A percentile compares a stretch with the other conserved stretches of the same genome.
These are phyloP conservation scores for Phlebiopsis flavidoalba DNA, from an alignment of 768 basidiomycete species.

Conservation along the genomic window DNA sequence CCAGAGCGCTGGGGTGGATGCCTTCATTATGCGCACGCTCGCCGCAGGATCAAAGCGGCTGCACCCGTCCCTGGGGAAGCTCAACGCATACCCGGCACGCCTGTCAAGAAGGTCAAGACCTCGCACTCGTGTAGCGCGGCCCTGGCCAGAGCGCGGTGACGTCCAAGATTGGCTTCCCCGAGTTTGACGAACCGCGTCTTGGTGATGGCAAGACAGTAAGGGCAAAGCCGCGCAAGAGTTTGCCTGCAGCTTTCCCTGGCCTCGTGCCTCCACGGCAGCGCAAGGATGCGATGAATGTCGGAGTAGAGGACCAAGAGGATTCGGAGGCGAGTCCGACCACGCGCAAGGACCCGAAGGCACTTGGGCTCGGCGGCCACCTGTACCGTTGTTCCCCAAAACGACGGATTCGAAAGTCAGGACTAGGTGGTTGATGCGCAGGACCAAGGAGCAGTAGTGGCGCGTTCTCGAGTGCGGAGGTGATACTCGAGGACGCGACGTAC, in stretches of 20 bases:
- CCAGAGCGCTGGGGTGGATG: constrained; percentile 40
- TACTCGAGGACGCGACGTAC: constrained; percentile 53
- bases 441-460: constrained; percentile 79
- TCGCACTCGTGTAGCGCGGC: constrained; percentile 49
- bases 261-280: constrained; percentile 22
- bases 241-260: constrained; percentile 66
- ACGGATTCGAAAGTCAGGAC: constrained; percentile 24
- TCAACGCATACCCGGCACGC: constrained; percentile 74
- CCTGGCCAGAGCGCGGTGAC: constrained; percentile 82
- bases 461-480: constrained; percentile 56
- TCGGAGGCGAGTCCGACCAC: constrained; percentile 58
- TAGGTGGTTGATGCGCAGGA: constrained; percentile 67
- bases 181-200: constrained; percentile 28
- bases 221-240: constrained; percentile 61
- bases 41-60: constrained; percentile 47
- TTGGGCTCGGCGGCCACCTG: constrained; percentile 52
- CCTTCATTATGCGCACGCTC: constrained; percentile 69
- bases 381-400: constrained; percentile 16
- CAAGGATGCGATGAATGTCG: constrained; percentile 6
- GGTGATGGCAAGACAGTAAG: constrained; percentile 33
- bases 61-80: constrained; percentile 30
- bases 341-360: constrained; percentile 48
- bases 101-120: constrained; percentile 71
- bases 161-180: constrained; percentile 55
- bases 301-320: constrained; percentile 50